phyloP scores from a whole-genome alignment of 352 stramenopile species.

The Globisporangium cystogenes region DNA sequence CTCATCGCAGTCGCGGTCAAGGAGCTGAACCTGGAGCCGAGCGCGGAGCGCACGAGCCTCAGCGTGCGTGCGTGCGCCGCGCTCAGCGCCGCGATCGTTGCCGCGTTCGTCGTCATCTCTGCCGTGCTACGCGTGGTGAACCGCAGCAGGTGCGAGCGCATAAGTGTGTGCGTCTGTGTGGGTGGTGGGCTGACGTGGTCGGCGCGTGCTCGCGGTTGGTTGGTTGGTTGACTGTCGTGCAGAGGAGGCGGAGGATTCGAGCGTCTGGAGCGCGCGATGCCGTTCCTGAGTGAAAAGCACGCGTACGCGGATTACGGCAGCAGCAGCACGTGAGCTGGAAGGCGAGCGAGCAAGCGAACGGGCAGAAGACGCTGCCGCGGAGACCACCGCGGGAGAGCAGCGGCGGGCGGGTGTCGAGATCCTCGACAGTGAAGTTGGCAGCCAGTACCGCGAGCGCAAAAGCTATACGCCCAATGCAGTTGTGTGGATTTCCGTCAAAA shows the following conservation, averaged over 20 bases:
- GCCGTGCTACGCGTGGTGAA: conserved; percentile 28
- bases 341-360: no score
- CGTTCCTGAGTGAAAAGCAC: conserved; percentile 37
- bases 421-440: no score
- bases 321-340: no score
- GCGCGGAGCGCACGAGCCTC: conserved; percentile 40
- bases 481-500: background rate
- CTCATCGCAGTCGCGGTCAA: conserved; percentile 50
- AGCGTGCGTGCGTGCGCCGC: conserved; percentile 54
- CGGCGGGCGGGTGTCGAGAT: no score
- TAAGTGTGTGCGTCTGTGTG: background rate
- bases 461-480: background rate
- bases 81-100: conserved; percentile 53
- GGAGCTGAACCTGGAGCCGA: conserved; percentile 35
- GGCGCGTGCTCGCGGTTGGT: background rate
- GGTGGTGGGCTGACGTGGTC: background rate
- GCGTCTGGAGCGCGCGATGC: conserved; percentile 23
- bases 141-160: conserved; percentile 23
- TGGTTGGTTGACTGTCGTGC: no score
- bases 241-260: background rate
- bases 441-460: background rate
- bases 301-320: conserved; percentile 40
- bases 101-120: conserved; percentile 53
- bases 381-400: no score
- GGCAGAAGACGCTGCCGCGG: no score